These are phyloP conservation scores for Micractinium conductrix DNA, from an alignment of 139 green algal genomes.

Conservation along the genomic window DNA sequence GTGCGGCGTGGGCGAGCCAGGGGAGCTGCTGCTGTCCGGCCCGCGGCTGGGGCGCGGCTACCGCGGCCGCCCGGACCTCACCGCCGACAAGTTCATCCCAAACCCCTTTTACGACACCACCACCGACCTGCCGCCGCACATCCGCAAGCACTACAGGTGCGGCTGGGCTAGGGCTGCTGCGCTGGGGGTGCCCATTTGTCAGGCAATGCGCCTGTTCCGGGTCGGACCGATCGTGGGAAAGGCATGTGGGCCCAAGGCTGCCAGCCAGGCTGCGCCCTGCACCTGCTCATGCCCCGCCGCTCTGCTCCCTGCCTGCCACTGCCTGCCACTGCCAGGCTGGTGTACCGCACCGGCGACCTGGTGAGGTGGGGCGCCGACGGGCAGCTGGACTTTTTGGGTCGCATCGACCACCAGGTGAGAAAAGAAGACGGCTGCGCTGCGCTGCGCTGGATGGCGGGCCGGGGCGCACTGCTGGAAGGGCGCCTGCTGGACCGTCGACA, in stretches of 20 bases:
- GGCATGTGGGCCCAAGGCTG: too few species aligned
- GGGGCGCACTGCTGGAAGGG: too few species aligned
- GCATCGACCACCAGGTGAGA: constrained; percentile 42
- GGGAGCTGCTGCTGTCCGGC: constrained; percentile 62
- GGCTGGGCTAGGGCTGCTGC: not conserved
- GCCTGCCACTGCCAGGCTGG: too few species aligned
- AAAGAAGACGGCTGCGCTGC: too few species aligned
- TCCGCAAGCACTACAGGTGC: constrained; percentile 36
- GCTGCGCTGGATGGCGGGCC: too few species aligned
- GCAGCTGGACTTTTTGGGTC: constrained; percentile 53
- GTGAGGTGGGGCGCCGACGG: constrained; percentile 45
- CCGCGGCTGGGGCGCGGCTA: constrained; percentile 55
- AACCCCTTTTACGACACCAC: constrained; percentile 49
- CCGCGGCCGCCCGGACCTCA: constrained; percentile 42
- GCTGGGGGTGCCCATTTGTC: not conserved
- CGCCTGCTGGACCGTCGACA: too few species aligned
- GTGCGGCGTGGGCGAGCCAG: constrained; percentile 44
- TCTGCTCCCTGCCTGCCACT: constrained; percentile 37
- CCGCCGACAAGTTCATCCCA: constrained; percentile 52
- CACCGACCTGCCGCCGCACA: not conserved
- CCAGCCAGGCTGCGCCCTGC: not conserved
- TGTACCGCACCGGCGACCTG: too few species aligned
- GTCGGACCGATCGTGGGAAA: too few species aligned
- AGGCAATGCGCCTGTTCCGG: not conserved
- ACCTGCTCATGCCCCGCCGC: not conserved